Percentiles rank a stretch among this genome's conserved stretches.
Conservation (phyloP, 345 rosid genomes). For the Populus alba region DNA sequence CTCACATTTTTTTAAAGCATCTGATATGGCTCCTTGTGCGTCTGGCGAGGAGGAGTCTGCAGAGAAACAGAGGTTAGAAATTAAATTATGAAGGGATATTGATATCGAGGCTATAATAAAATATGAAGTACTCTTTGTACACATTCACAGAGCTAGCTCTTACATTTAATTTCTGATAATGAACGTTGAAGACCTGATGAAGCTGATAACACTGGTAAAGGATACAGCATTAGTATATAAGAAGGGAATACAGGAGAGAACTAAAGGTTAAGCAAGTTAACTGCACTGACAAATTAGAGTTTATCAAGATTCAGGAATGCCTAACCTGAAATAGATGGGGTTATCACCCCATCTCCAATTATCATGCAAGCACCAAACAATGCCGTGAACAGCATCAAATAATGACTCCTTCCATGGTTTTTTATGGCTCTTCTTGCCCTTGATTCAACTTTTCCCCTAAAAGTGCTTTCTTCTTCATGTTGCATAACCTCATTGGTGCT, state of each 20-base stretch:
- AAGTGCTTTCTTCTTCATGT: conserved; percentile 28
- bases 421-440: conserved; percentile 43
- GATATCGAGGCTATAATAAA: not conserved
- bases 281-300: not conserved
- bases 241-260: not conserved
- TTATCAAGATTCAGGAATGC: not conserved
- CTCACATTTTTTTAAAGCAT: conserved; percentile 45
- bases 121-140: not conserved
- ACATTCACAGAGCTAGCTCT: conserved; percentile 23
- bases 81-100: conserved; percentile 3
- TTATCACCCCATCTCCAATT: conserved; percentile 54
- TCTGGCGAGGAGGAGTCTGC: conserved; percentile 38
- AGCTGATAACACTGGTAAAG: conserved; percentile 51
- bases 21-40: conserved; percentile 19
- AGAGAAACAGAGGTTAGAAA: conserved; percentile 13
- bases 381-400: conserved; percentile 49
- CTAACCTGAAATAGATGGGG: conserved; percentile 64
- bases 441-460: conserved; percentile 29
- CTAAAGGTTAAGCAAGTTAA: not conserved
- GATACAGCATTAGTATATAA: not conserved
- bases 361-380: conserved; percentile 61
- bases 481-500: conserved; percentile 21
- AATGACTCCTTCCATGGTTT: conserved; percentile 44
- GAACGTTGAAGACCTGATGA: conserved; percentile 43
- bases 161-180: conserved; percentile 43